These are phyloP conservation scores for Tylopilus intermedius DNA, from an alignment of 768 basidiomycete species.

Conservation along the genomic window DNA sequence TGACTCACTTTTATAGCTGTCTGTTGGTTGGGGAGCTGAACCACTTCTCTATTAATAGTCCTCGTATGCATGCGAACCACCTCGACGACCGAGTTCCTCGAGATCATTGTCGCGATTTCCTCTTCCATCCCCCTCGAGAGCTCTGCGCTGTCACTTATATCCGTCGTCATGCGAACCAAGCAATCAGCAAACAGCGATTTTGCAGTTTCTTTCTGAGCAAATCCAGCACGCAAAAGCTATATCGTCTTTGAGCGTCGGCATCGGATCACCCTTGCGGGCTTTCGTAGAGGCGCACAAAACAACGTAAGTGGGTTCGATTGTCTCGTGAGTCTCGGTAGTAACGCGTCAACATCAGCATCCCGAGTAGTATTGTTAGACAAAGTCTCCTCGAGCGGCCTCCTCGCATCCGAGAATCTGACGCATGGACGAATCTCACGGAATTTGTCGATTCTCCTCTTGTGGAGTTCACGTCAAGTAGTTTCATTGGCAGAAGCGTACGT, in stretches of 20 bases:
- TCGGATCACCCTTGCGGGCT: conserved; percentile 20
- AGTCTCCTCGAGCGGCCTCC: not conserved
- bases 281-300: conserved; percentile 15
- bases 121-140: conserved; percentile 6
- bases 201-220: too few relatives aligned
- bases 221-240: conserved; percentile 14
- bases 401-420: conserved; percentile 3
- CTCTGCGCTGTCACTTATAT: conserved; percentile 2
- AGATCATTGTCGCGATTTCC: conserved; percentile 6
- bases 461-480: conserved; percentile 23
- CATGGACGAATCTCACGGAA: conserved; percentile 20
- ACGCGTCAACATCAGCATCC: conserved; percentile 7
- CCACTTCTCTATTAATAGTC: conserved; percentile 8
- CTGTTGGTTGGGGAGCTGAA: conserved; percentile 6
- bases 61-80: conserved; percentile 6
- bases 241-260: conserved; percentile 17
- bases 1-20: not conserved
- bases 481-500: conserved; percentile 29
- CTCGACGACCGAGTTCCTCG: not conserved
- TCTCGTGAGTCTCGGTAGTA: not conserved
- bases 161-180: conserved; percentile 6
- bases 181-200: conserved; percentile 14
- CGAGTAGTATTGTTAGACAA: not conserved
- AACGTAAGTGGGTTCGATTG: not conserved
- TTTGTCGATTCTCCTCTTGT: conserved; percentile 17